These are phyloP conservation scores for Russula emetica DNA, from an alignment of 768 basidiomycete species.

Conservation along the genomic window DNA sequence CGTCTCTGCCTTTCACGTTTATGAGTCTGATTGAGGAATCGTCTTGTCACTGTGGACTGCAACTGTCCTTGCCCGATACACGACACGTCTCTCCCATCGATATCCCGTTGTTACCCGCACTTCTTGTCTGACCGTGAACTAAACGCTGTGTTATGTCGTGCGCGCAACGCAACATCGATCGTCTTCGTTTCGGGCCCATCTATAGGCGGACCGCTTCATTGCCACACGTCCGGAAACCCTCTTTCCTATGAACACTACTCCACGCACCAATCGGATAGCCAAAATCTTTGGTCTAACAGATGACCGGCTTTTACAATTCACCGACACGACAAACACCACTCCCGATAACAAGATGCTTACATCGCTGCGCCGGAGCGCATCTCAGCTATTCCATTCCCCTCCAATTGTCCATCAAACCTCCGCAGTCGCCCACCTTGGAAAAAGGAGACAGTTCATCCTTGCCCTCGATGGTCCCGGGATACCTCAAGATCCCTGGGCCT, in stretches of 20 bases:
- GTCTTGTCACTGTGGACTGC: background rate
- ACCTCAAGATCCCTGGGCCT: conserved; percentile 48
- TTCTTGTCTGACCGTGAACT: conserved; percentile 1
- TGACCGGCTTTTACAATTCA: conserved; percentile 52
- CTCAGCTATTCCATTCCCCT: conserved; percentile 44
- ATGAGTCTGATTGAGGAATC: background rate
- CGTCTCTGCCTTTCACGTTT: conserved; percentile 3
- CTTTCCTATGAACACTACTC: conserved; percentile 57
- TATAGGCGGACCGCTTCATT: conserved; percentile 59
- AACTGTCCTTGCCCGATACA: background rate
- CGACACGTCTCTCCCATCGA: conserved; percentile 4
- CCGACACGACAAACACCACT: conserved; percentile 37
- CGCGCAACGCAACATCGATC: conserved; percentile 8
- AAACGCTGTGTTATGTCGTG: background rate
- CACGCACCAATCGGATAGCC: conserved; percentile 63
- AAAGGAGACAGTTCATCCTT: conserved; percentile 50
- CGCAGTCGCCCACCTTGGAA: conserved; percentile 53
- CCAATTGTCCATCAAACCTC: conserved; percentile 41
- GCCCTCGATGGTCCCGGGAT: conserved; percentile 65
- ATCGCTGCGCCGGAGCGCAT: conserved; percentile 50
- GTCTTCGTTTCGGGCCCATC: conserved; percentile 1
- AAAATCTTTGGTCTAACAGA: conserved; percentile 56
- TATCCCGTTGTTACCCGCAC: conserved; percentile 2
- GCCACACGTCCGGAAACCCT: conserved; percentile 47
- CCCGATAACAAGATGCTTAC: conserved; percentile 42